Percentiles rank a stretch among this genome's conserved stretches.
These are phyloP conservation scores for Chalciporus chontae DNA, from an alignment of 768 basidiomycete genomes.

Conservation along the genomic window DNA sequence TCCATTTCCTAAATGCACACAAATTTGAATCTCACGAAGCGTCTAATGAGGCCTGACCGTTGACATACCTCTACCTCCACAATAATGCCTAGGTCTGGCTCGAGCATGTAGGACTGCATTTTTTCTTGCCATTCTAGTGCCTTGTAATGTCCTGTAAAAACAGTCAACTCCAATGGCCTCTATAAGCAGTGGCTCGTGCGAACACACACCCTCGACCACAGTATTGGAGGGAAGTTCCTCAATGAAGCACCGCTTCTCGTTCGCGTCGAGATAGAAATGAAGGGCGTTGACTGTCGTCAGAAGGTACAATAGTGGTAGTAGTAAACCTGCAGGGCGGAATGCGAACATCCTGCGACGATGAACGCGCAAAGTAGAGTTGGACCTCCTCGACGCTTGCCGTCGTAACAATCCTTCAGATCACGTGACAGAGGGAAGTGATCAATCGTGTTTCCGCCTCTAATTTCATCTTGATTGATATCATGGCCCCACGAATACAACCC, in stretches of 20 bases:
- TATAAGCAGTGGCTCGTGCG: not conserved
- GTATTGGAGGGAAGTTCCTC: conserved; percentile 95
- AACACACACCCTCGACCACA: conserved; percentile 79
- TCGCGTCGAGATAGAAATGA: conserved; percentile 95
- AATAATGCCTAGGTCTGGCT: conserved; percentile 80
- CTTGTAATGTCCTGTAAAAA: conserved; percentile 75
- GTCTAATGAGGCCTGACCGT: not conserved
- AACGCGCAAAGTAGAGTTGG: not conserved
- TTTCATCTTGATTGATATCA: conserved; percentile 22
- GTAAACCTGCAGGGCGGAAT: conserved; percentile 22
- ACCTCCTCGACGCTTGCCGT: not conserved
- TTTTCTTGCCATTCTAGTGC: conserved; percentile 89
- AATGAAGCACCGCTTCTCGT: conserved; percentile 91
- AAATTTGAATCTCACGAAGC: not conserved
- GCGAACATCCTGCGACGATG: conserved; percentile 23
- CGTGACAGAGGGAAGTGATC: conserved; percentile 9
- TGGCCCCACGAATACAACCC: conserved; percentile 61
- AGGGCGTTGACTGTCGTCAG: conserved; percentile 62
- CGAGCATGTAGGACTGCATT: conserved; percentile 60
- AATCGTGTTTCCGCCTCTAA: no score
- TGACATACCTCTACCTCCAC: conserved; percentile 83
- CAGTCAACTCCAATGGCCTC: conserved; percentile 1
- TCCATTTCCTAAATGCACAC: conserved; percentile 69
- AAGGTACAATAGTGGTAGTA: conserved; percentile 39
- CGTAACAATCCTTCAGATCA: conserved; percentile 11